Evolutionary conservation across 2,329 filamentous ascomycete genomes (phyloP).

Genomic region (Reticulascus tulasneorum): DNA sequence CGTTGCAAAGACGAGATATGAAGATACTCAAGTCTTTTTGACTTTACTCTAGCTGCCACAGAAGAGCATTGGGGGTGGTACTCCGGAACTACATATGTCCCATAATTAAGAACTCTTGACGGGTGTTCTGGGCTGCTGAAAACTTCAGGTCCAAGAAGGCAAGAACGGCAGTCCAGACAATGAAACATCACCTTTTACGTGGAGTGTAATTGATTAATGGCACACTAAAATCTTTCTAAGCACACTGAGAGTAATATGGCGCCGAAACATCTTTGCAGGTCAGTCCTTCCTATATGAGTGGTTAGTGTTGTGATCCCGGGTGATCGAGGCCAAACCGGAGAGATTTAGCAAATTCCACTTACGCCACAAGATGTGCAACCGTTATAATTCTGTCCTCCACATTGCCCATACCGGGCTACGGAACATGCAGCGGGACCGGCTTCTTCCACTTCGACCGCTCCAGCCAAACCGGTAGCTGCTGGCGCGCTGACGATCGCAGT

Average conservation of each 20-base stretch:
- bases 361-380: slow-evolving; percentile 37
- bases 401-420: slow-evolving; percentile 32
- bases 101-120: too few relatives aligned
- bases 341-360: slow-evolving; percentile 12
- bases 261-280: slow-evolving; percentile 31
- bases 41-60: too few relatives aligned
- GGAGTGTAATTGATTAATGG: too few relatives aligned
- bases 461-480: slow-evolving; percentile 7
- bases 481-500: slow-evolving; percentile 17
- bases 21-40: too few relatives aligned
- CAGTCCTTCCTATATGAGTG: slow-evolving; percentile 21
- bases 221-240: too few relatives aligned
- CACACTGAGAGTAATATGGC: slow-evolving; percentile 35
- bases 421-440: slow-evolving; percentile 24
- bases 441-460: slow-evolving; percentile 11
- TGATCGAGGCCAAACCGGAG: not conserved
- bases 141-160: too few relatives aligned
- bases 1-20: too few relatives aligned
- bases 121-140: too few relatives aligned
- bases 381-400: slow-evolving; percentile 35
- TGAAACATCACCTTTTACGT: too few relatives aligned
- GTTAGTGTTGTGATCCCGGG: slow-evolving; percentile 2
- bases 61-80: too few relatives aligned
- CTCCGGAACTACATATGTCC: too few relatives aligned
- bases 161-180: too few relatives aligned